Conservation (phyloP, 306 rosid species). For the Canavalia gladiata region DNA sequence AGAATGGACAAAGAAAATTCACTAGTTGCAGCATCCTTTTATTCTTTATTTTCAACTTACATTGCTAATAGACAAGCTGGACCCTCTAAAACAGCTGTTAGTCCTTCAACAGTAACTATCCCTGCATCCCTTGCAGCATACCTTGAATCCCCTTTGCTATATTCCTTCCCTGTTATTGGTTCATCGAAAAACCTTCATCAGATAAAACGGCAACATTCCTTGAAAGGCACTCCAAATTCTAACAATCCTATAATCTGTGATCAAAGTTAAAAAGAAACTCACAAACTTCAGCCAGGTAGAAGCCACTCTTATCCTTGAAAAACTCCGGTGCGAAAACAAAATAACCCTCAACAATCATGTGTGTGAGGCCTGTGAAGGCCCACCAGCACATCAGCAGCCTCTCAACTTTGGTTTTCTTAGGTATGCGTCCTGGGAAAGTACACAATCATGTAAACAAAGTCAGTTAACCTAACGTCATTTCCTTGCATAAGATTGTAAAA, state of each 20-base stretch:
- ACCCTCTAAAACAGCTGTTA: slow-evolving; percentile 82
- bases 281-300: slow-evolving; percentile 91
- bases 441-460: slow-evolving; percentile 27
- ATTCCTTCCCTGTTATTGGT: slow-evolving; percentile 84
- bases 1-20: background rate
- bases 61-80: slow-evolving; percentile 85
- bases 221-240: background rate
- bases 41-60: slow-evolving; percentile 62
- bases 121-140: slow-evolving; percentile 81
- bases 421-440: slow-evolving; percentile 62
- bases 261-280: slow-evolving; percentile 50
- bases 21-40: background rate
- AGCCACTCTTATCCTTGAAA: slow-evolving; percentile 76
- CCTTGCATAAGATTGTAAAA: background rate
- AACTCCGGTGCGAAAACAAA: slow-evolving; percentile 85
- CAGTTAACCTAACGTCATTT: slow-evolving; percentile 12
- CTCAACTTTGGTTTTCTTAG: slow-evolving; percentile 69
- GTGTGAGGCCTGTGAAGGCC: slow-evolving; percentile 94
- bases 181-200: slow-evolving; percentile 25
- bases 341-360: slow-evolving; percentile 79
- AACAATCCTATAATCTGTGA: background rate
- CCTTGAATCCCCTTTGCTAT: slow-evolving; percentile 98
- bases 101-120: slow-evolving; percentile 76
- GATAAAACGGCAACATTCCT: slow-evolving; percentile 1
- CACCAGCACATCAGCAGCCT: slow-evolving; percentile 96